These are phyloP conservation scores for Zarea fungicola DNA, from an alignment of 2,329 filamentous ascomycete species.

Conservation along the genomic window DNA sequence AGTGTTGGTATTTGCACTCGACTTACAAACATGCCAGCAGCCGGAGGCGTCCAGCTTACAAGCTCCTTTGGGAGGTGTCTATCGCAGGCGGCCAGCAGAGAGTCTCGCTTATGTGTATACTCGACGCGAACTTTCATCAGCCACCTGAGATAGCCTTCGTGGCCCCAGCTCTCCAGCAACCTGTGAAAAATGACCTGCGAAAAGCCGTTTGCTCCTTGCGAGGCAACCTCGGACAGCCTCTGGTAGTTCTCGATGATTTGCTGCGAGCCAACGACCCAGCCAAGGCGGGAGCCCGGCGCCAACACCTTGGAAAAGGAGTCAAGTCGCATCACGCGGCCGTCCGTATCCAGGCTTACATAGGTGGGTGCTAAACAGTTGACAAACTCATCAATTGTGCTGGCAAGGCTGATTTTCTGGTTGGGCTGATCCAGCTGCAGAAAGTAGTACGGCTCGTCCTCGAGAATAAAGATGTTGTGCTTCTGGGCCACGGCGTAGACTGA, in stretches of 20 bases:
- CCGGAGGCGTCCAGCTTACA: conserved; percentile 73
- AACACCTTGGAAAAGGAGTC: conserved; percentile 94
- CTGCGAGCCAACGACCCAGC: conserved; percentile 85
- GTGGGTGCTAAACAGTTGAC: conserved; percentile 58
- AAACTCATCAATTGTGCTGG: conserved; percentile 67
- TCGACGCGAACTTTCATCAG: conserved; percentile 73
- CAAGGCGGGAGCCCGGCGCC: conserved; percentile 72
- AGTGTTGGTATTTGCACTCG: too few relatives aligned
- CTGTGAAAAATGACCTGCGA: conserved; percentile 82
- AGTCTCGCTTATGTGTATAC: conserved; percentile 75
- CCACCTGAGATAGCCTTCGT: conserved; percentile 85
- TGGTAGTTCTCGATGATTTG: conserved; percentile 80
- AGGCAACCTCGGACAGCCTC: conserved; percentile 76
- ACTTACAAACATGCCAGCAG: conserved; percentile 92
- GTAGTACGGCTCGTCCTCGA: conserved; percentile 94
- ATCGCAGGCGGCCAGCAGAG: conserved; percentile 75
- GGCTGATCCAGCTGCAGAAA: conserved; percentile 81
- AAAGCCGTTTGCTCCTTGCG: conserved; percentile 80
- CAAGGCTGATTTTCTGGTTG: conserved; percentile 41
- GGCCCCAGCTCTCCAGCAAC: conserved; percentile 87
- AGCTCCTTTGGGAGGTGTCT: conserved; percentile 67
- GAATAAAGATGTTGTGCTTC: conserved; percentile 79
- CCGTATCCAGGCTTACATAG: conserved; percentile 72
- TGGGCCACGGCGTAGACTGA: conserved; percentile 73
- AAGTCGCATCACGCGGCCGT: conserved; percentile 83